Base-by-base conservation (phyloP, 805 yeast genomes). In the Ogataea neopini region DNA sequence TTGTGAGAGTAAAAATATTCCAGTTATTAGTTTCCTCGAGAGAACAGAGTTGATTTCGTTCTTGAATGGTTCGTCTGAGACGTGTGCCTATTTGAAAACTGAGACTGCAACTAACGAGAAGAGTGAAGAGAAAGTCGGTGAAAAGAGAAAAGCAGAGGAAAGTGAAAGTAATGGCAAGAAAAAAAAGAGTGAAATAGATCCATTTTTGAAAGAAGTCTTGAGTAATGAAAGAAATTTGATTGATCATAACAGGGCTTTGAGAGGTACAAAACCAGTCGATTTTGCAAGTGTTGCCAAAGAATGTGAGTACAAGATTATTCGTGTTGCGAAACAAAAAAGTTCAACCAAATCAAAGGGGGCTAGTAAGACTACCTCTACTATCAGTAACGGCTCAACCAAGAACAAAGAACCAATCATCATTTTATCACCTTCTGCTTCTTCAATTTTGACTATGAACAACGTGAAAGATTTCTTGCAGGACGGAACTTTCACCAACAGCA, bases 21-120 rank as follows among this genome's bases (percentile, higher is more conserved):
- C 81, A 2, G 88, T 88, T 52, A 78, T 92, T 62, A 82, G 88
- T 48, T 91, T 92, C 61, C 68, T 88, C 62, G 96, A 89, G 58
- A 83, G 95, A 67, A 83, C 89, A 7, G 96, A 92, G 62, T 75
- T 92, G 51, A 75, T 85, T 45, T 78, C 88, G 25, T 91, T 94
- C 90, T 74, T 92, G 43, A 77, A 76, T 50, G 96, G 96, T 3
- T 74, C 80, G 17, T 72, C 82, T 3, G 80, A 75, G 32, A 72
- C 76, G 19, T 81, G 88, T 52, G 77, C 80, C 45, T 83, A 76
- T 61, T 67, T 84, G 28, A 66, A 64, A 37, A 30, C 44, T 17
- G 52, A 50, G 18, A 7, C 29, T 10, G 45, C 47, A 1, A 5
- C 48, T 2, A 41, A 23, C 2, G 43, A 15, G 10, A 43, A n/a